A percentile compares a stretch with the other conserved stretches of the same genome.
Evolutionary conservation across 169 alveolate species (phyloP).

Genomic region (Babesia ovata): DNA sequence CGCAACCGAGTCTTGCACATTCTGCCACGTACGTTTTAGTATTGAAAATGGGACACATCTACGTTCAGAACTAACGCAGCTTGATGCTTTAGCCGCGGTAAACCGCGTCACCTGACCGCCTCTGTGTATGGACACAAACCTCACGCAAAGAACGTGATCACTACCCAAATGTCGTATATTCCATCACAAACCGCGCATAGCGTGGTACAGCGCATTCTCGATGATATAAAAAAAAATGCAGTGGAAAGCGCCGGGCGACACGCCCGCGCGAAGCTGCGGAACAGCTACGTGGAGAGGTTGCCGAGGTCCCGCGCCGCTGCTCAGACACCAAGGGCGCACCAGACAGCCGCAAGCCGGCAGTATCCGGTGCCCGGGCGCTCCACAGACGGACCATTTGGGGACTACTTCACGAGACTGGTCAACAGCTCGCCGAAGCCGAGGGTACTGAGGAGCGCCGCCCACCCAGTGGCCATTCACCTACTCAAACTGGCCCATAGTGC

Average conservation of each 20-base stretch:
- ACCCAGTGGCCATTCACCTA: constrained; percentile 64
- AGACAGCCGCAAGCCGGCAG: background rate
- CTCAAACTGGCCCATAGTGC: constrained; percentile 62
- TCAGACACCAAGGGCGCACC: background rate
- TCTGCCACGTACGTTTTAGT: constrained; percentile 67
- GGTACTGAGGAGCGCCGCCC: constrained; percentile 55
- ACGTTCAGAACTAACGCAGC: constrained; percentile 42
- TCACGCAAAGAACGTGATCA: too few species aligned
- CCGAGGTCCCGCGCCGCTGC: background rate
- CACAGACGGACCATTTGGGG: background rate
- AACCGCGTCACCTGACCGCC: constrained; percentile 15
- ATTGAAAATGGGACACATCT: background rate
- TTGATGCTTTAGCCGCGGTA: constrained; percentile 53
- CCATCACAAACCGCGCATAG: constrained; percentile 28
- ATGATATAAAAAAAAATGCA: constrained; percentile 25
- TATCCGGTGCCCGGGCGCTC: background rate
- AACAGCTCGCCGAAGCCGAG: constrained; percentile 69
- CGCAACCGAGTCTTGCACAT: constrained; percentile 73
- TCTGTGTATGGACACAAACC: too few species aligned
- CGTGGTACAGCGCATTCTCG: constrained; percentile 28
- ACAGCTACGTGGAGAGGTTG: background rate
- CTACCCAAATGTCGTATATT: constrained; percentile 12
- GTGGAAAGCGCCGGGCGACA: constrained; percentile 28
- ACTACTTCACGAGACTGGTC: constrained; percentile 60
- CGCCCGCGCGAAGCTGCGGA: constrained; percentile 17